Base-by-base conservation (phyloP, 2,329 filamentous ascomycete genomes). In the Pseudogymnoascus sp. region DNA sequence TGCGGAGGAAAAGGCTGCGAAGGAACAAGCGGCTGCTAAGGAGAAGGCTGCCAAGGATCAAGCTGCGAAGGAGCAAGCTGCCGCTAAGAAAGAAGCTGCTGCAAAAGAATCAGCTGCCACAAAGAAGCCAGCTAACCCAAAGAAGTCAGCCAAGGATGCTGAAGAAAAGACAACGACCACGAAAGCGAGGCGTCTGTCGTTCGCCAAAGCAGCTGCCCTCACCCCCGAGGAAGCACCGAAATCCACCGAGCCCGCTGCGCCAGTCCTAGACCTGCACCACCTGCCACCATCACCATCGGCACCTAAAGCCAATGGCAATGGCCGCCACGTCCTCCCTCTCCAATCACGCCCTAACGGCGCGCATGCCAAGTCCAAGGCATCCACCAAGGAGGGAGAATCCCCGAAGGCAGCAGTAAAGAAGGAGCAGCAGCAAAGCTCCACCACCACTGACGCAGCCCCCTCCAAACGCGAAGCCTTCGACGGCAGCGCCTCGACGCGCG, bases 221-320 rank as follows among this genome's bases (percentile, higher is more conserved):
- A 18, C 49, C 49, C 16, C 49, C n/a, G 28, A 55, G 9, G 49
- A 55, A 55, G 25, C 49, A 55, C 49, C 49, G 49, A 55, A 55
- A 55, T 18, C 49, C 49, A 31, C 49, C 49, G 49, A 55, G 6
- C 49, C 49, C 28, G 49, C n/a, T 4, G 25, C 58, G 12, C 38
- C 38, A 16, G 23, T 60, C 5, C 35, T 38, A 41, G 38, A 43
- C 11, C 31, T 38, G 6, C 58, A 43, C 16, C 58, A 43, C 16
- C 21, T 60, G 21, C 33, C 58, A 60, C 28, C 58, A 60, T 60
- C 35, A 31, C 41, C 65, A 28, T 31, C 7, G 28, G 7, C 28
- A 69, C 68, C 69, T 4, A 52, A 55, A 16, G n/a, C 28, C 49
- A 55, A 33, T 55, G 49, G 49, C n/a, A 55, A 33, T 33, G 49